A percentile compares a stretch with the other conserved stretches of the same genome.
These are phyloP conservation scores for Trebouxiophyceae sp. DNA, from an alignment of 163 green algal genomes.

Conservation along the genomic window DNA sequence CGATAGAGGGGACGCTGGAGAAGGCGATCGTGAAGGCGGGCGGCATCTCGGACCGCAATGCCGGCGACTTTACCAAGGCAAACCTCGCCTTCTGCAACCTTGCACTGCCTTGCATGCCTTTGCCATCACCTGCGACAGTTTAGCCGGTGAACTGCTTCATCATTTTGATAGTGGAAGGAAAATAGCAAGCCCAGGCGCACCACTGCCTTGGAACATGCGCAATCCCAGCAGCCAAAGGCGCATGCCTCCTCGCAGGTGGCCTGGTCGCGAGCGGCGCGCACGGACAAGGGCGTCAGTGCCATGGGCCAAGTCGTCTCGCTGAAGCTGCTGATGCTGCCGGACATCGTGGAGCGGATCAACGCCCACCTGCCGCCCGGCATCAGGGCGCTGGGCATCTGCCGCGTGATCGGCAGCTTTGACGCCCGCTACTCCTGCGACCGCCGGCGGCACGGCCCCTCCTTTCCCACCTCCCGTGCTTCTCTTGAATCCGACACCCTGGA, in stretches of 20 bases:
- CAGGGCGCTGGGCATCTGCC: conserved; percentile 55
- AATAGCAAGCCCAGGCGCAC: background rate
- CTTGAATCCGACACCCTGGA: too few species aligned
- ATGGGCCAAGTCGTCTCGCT: conserved; percentile 70
- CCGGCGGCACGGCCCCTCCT: too few species aligned
- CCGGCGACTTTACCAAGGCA: conserved; percentile 58
- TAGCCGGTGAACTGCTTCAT: background rate
- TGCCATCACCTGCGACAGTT: too few species aligned
- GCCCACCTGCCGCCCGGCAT: conserved; percentile 51
- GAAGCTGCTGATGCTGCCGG: conserved; percentile 42
- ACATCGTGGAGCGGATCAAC: conserved; percentile 60
- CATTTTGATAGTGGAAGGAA: background rate
- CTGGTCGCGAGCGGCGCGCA: conserved; percentile 84
- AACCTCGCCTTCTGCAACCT: background rate
- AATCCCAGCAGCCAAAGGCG: background rate
- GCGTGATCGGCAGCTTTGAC: conserved; percentile 71
- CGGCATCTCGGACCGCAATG: conserved; percentile 65
- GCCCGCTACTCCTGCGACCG: conserved; percentile 38
- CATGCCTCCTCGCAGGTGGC: conserved; percentile 41
- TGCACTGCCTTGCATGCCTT: background rate
- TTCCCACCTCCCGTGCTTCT: too few species aligned
- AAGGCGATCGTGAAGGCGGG: conserved; percentile 44
- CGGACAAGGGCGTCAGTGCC: conserved; percentile 93
- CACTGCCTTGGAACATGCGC: background rate
- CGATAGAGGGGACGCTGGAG: conserved; percentile 75